Conservation (phyloP, 2,329 filamentous ascomycete species). For the Penicillium expansum region DNA sequence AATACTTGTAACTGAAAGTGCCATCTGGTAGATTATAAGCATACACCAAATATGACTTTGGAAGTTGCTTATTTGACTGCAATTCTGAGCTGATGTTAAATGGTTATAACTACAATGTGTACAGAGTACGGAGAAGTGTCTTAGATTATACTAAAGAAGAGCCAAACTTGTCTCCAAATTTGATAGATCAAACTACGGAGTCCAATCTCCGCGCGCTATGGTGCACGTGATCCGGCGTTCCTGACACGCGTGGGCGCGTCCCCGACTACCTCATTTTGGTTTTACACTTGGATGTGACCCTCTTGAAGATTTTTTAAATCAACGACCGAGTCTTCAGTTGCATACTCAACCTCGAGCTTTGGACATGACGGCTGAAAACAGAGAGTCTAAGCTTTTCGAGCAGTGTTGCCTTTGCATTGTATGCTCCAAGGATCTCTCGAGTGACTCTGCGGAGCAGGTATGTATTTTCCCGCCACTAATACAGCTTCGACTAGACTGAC, state of each 20-base stretch:
- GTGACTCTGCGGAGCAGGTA: slow-evolving; percentile 45
- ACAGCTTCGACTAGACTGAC: slow-evolving; percentile 5
- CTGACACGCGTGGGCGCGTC: slow-evolving; percentile 7
- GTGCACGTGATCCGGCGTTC: slow-evolving; percentile 8
- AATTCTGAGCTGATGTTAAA: no score
- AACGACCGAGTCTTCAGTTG: background rate
- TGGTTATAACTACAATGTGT: no score
- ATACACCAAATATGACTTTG: no score
- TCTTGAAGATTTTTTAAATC: background rate
- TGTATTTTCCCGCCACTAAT: slow-evolving; percentile 7
- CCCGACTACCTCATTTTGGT: background rate
- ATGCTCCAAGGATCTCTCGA: slow-evolving; percentile 40
- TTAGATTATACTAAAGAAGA: no score
- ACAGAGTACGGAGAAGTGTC: no score
- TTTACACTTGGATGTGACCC: background rate
- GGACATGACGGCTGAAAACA: slow-evolving; percentile 29
- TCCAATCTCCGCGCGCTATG: background rate
- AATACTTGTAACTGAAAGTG: no score
- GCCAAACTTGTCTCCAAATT: background rate
- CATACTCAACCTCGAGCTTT: background rate
- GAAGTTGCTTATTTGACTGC: no score
- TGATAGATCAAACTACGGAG: background rate
- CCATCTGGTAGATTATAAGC: no score
- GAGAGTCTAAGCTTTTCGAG: slow-evolving; percentile 41
- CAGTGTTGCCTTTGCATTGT: slow-evolving; percentile 49